Evolutionary conservation across 2,329 filamentous ascomycete species (phyloP), one percentile per base, ranked within the genome.

Genomic region (Aaosphaeria pasadenensis): DNA sequence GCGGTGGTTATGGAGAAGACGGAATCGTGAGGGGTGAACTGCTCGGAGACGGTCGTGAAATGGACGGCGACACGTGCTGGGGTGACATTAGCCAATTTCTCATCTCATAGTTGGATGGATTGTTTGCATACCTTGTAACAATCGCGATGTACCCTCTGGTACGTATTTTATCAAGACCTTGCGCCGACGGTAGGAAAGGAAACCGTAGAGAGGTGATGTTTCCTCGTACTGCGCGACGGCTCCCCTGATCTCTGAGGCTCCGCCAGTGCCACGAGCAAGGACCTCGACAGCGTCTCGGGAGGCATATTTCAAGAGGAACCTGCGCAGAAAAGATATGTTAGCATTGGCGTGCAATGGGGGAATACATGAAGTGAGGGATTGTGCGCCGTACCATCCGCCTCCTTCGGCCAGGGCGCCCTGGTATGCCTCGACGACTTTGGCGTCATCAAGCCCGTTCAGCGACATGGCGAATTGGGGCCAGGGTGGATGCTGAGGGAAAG

Each of bases 81-180:
- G 60, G 63, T 55, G 39, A 51, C 50, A 51, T 63, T 58, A 66
- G 62, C 48, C 43, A 32, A 30, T 49, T 44, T 11, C 11, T 24
- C 11, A 41, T 9, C 9, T 41, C 17, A 11, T 28, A 11, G 24
- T 41, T 11, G 17, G 24, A 11, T 11, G 11, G 3, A 32, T 11
- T 9, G 36, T n/a, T 36, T 9, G 52, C 83, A 59, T 73, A 96
- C 94, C 94, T 88, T 96, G 89, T 46, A 99, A 78, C 47, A 99
- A 77, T 61, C 94, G 83, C 54, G 94, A 97, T 56, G 91, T 92
- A 50, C 86, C 89, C 51, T 95, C 89, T 1, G 92, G 94, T 53
- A 96, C 81, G 69, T 94, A 96, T 74, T 94, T 96, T 70, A 99
- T 82, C 51, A 99, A 74, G 43, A 97, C 88, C 71, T 91, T 96